Percentiles rank a stretch among this genome's conserved stretches.
These are phyloP conservation scores for Alopecurus myosuroides DNA, from an alignment of 176 grass and related monocot genomes.

Conservation along the genomic window DNA sequence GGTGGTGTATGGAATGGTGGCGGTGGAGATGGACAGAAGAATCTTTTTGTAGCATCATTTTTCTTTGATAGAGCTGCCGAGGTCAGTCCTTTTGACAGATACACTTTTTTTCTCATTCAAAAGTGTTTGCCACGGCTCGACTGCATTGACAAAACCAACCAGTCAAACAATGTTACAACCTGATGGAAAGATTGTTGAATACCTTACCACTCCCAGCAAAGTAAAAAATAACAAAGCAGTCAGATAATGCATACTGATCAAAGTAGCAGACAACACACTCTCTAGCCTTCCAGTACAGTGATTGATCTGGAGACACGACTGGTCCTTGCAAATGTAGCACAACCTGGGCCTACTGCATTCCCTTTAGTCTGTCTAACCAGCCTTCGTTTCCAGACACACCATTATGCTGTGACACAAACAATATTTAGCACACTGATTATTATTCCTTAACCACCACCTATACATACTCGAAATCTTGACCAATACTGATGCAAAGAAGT, in stretches of 20 bases:
- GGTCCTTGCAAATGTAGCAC: neutral
- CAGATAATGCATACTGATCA: neutral
- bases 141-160: neutral
- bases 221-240: neutral
- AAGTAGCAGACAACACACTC: neutral
- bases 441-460: neutral
- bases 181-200: neutral
- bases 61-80: conserved; percentile 96
- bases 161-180: neutral
- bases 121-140: neutral
- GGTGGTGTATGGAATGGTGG: conserved; percentile 98
- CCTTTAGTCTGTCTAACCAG: neutral
- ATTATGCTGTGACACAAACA: neutral
- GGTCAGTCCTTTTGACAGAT: conserved; percentile 29
- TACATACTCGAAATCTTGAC: neutral
- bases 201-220: neutral
- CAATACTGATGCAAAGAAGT: neutral
- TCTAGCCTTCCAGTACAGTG: neutral
- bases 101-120: neutral
- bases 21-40: conserved; percentile 96
- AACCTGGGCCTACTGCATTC: neutral
- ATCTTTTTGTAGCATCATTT: conserved; percentile 98
- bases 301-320: neutral
- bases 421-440: conserved; percentile 1
- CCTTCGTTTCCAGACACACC: neutral